These are phyloP conservation scores for Galeopsis tetrahit DNA, from an alignment of 257 asterid genomes.

Conservation along the genomic window DNA sequence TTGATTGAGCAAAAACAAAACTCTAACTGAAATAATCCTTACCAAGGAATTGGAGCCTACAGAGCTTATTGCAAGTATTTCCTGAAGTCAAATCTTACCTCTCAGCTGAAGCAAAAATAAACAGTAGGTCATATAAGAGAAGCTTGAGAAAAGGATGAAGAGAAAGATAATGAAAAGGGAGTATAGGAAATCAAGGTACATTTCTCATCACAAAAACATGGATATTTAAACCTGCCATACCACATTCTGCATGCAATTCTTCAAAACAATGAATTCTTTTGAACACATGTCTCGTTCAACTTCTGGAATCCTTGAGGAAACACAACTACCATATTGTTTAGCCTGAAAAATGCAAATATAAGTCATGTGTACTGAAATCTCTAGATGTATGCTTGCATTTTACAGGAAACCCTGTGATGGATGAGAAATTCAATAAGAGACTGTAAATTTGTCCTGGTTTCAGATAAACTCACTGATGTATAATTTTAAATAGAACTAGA, in stretches of 20 bases:
- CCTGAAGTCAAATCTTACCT: conserved; percentile 55
- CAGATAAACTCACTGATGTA: neutral
- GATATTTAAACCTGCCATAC: conserved; percentile 46
- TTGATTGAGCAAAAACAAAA: neutral
- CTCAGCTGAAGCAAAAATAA: conserved; percentile 54
- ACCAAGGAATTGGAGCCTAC: conserved; percentile 34
- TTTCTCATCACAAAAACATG: conserved; percentile 18
- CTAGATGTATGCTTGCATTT: conserved; percentile 9
- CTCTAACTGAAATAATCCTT: conserved; percentile 28
- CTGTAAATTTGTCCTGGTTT: neutral
- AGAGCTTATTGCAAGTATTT: conserved; percentile 31
- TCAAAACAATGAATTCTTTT: conserved; percentile 73
- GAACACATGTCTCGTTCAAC: conserved; percentile 83
- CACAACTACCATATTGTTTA: conserved; percentile 82
- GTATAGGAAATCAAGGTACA: conserved; percentile 15
- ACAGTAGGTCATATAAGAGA: conserved; percentile 22
- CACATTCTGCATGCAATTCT: conserved; percentile 83
- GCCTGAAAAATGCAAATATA: conserved; percentile 52
- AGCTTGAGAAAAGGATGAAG: neutral
- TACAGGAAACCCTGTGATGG: neutral
- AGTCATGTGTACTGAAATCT: conserved; percentile 18
- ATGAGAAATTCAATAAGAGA: conserved; percentile 1
- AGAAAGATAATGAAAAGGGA: neutral
- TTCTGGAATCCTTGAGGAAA: conserved; percentile 80
- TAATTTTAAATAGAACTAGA: neutral